These are phyloP conservation scores for Durio zibethinus DNA, from an alignment of 345 rosid genomes.

Conservation along the genomic window DNA sequence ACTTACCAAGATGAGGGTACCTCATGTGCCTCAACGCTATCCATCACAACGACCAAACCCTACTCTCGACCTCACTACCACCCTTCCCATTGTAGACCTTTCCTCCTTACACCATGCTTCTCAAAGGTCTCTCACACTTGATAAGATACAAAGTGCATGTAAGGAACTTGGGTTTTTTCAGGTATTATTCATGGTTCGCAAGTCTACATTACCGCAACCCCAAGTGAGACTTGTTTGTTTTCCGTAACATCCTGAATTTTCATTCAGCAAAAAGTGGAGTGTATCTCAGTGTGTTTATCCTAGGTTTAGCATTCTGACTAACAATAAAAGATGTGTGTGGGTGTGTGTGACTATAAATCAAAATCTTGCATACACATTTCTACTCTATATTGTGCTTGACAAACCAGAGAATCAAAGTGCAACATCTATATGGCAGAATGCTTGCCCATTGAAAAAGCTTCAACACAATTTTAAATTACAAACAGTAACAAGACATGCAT, in stretches of 20 bases:
- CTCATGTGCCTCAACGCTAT: conserved; percentile 26
- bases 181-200: conserved; percentile 19
- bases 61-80: not conserved
- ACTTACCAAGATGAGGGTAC: conserved; percentile 21
- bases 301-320: too few relatives aligned
- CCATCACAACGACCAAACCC: conserved; percentile 24
- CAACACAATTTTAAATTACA: not conserved
- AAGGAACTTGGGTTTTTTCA: conserved; percentile 36
- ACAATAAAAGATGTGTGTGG: too few relatives aligned
- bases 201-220: not conserved
- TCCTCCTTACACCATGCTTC: conserved; percentile 32
- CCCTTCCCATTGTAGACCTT: conserved; percentile 32
- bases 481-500: not conserved
- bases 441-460: not conserved
- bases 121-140: conserved; percentile 21
- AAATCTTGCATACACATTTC: not conserved
- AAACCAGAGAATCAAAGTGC: not conserved
- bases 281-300: not conserved
- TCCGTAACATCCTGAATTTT: not conserved
- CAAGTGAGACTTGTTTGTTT: not conserved
- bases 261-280: not conserved
- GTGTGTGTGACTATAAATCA: not conserved
- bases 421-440: not conserved
- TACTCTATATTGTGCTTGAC: not conserved
- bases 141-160: conserved; percentile 31